phyloP scores from a whole-genome alignment of 768 basidiomycete species.

The Kondoa subrosea region DNA sequence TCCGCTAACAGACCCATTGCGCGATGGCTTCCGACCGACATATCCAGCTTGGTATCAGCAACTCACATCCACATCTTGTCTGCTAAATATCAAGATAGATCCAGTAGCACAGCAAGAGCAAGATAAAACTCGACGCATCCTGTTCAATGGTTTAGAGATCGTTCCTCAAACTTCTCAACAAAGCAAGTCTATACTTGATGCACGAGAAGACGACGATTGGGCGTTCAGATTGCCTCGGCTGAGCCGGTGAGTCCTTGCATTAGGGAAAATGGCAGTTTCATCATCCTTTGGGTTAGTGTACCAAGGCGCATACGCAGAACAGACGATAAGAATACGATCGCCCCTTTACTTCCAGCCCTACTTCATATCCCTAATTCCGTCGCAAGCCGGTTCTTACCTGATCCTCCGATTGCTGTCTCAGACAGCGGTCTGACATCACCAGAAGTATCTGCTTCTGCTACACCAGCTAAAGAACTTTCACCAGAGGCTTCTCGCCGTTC shows the following conservation, averaged over 20 bases:
- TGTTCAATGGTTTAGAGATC: slow-evolving; percentile 35
- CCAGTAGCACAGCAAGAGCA: not conserved
- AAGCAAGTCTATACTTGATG: slow-evolving; percentile 31
- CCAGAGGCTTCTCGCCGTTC: not conserved
- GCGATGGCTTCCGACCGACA: slow-evolving; percentile 41
- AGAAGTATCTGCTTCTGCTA: not conserved
- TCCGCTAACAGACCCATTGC: slow-evolving; percentile 64
- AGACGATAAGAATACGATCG: not conserved
- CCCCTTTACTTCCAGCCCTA: not conserved
- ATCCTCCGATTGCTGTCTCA: not conserved
- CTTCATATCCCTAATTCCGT: not conserved
- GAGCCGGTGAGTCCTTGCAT: slow-evolving; percentile 15
- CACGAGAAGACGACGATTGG: slow-evolving; percentile 62
- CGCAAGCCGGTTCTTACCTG: not conserved
- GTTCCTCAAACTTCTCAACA: slow-evolving; percentile 57
- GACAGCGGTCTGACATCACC: not conserved
- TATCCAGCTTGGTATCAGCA: slow-evolving; percentile 54
- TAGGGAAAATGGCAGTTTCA: not conserved
- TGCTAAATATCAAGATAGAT: not conserved
- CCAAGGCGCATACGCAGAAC: not conserved
- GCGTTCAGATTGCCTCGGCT: slow-evolving; percentile 39
- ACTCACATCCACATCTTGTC: slow-evolving; percentile 34
- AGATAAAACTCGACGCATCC: slow-evolving; percentile 19
- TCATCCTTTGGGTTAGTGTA: not conserved
- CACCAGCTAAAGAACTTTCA: not conserved